Evolutionary conservation across 495 filamentous ascomycete species (phyloP).

Genomic region (Xylaria scruposa): DNA sequence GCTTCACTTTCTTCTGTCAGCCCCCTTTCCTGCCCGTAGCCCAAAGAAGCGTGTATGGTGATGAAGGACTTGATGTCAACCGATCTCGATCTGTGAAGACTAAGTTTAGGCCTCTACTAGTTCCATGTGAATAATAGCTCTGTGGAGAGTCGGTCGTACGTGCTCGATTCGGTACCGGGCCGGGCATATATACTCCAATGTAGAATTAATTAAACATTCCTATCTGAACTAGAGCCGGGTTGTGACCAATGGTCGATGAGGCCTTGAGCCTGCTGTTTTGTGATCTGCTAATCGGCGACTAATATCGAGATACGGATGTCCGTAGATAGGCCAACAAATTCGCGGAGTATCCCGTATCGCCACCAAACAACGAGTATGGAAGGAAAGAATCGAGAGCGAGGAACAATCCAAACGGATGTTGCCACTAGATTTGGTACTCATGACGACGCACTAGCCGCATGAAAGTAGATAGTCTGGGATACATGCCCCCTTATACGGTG

Average conservation of each 20-base stretch:
- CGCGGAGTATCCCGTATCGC: neutral
- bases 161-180: neutral
- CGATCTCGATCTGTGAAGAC: neutral
- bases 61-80: conserved; percentile 1
- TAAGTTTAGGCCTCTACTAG: conserved; percentile 4
- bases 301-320: neutral
- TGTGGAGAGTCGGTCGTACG: neutral
- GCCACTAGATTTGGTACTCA: neutral
- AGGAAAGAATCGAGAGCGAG: neutral
- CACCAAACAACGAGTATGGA: neutral
- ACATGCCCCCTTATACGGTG: neutral
- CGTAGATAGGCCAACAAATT: neutral
- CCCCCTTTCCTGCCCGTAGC: conserved; percentile 1
- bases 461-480: neutral
- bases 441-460: neutral
- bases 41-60: neutral
- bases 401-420: neutral
- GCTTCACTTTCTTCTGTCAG: conserved; percentile 12
- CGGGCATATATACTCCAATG: neutral
- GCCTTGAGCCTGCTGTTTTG: neutral
- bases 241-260: neutral
- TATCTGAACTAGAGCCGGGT: neutral
- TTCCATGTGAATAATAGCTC: neutral
- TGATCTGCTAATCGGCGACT: conserved; percentile 1
- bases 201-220: neutral